phyloP scores from a whole-genome alignment of 805 yeast species.

The Dipodascopsis uninucleata region DNA sequence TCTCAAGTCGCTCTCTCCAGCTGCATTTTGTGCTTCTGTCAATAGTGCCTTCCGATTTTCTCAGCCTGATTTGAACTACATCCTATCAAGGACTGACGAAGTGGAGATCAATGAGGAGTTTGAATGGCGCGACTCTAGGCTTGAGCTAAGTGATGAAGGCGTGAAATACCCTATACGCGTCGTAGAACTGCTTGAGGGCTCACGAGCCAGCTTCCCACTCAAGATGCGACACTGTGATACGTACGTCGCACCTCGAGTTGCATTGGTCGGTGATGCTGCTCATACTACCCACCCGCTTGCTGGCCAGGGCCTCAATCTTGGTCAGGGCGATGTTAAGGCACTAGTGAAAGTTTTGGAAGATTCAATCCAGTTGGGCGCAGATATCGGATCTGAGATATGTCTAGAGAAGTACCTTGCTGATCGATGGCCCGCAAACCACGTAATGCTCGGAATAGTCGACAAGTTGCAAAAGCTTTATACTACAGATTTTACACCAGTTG shows the following conservation, averaged over 20 bases:
- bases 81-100: slow-evolving; percentile 43
- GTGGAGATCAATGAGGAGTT: slow-evolving; percentile 58
- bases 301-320: slow-evolving; percentile 98
- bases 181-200: slow-evolving; percentile 51
- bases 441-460: slow-evolving; percentile 82
- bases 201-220: slow-evolving; percentile 86
- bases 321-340: slow-evolving; percentile 83
- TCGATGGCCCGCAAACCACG: slow-evolving; percentile 77
- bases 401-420: slow-evolving; percentile 83
- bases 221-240: slow-evolving; percentile 86
- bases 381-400: slow-evolving; percentile 76
- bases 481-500: slow-evolving; percentile 69
- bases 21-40: slow-evolving; percentile 62
- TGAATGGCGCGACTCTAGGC: slow-evolving; percentile 58
- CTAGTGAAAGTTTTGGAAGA: slow-evolving; percentile 64
- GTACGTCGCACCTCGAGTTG: slow-evolving; percentile 78
- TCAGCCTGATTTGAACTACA: slow-evolving; percentile 69
- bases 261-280: slow-evolving; percentile 97
- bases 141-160: slow-evolving; percentile 49
- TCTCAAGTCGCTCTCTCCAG: slow-evolving; percentile 55
- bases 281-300: slow-evolving; percentile 97
- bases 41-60: slow-evolving; percentile 85
- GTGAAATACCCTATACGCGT: slow-evolving; percentile 64
- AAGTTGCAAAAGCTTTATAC: slow-evolving; percentile 84
- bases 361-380: slow-evolving; percentile 75